A percentile compares a stretch with the other conserved stretches of the same genome.
phyloP scores from a whole-genome alignment of 2,329 filamentous ascomycete genomes.

The Pseudogymnoascus sp. region DNA sequence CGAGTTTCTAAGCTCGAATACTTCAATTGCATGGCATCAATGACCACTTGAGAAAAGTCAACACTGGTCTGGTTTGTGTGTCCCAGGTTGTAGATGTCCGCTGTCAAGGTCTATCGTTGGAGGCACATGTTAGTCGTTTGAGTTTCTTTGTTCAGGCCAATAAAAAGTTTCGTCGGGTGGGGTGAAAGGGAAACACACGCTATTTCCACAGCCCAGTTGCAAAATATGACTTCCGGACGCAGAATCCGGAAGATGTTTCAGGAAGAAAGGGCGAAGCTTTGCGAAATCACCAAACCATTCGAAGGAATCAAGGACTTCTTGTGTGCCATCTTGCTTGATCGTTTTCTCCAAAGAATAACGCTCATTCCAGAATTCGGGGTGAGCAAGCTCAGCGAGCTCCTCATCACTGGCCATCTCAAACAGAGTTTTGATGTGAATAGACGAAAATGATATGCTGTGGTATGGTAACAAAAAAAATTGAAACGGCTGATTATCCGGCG shows the following conservation, averaged over 20 bases:
- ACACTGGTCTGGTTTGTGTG: constrained; percentile 46
- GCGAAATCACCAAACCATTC: constrained; percentile 47
- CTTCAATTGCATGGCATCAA: constrained; percentile 42
- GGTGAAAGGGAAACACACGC: constrained; percentile 32
- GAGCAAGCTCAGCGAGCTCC: constrained; percentile 3
- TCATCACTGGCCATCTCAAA: no score
- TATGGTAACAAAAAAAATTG: no score
- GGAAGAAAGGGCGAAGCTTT: constrained; percentile 41
- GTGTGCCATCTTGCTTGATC: constrained; percentile 27
- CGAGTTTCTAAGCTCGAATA: constrained; percentile 30
- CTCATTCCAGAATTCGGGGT: constrained; percentile 43
- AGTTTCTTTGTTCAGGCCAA: background rate
- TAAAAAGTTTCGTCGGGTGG: no score
- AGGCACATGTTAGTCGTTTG: background rate
- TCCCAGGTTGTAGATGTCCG: constrained; percentile 38
- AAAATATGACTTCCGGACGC: constrained; percentile 37
- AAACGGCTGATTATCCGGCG: no score
- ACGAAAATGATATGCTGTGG: no score
- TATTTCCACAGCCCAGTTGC: constrained; percentile 51
- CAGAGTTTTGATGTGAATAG: no score
- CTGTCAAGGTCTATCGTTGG: constrained; percentile 39
- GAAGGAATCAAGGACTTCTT: constrained; percentile 13
- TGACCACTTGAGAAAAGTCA: constrained; percentile 48
- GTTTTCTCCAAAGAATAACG: constrained; percentile 36
- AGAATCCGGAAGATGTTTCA: constrained; percentile 34